Base-by-base conservation (phyloP, 2,329 filamentous ascomycete species). In the Fusarium sp. region DNA sequence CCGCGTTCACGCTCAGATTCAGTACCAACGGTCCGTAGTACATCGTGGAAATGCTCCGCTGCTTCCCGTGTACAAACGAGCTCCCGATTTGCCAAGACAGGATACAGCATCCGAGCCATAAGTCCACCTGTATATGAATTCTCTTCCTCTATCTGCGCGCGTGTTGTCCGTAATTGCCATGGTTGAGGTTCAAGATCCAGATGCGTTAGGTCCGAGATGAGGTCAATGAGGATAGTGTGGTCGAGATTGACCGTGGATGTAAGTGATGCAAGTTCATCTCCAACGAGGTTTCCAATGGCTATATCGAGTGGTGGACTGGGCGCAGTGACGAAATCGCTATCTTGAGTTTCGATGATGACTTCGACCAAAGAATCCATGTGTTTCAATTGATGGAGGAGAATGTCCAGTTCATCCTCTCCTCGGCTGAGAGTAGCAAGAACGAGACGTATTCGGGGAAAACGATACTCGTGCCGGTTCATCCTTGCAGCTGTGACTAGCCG, bases 201-300 rank as follows among this genome's bases (percentile, higher is more conserved):
- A 42, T 83, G 81, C 1, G 81, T 83, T 15, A 82, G 74, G 53
- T 83, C 81, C 2, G 81, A 82, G 34, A 81, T 77, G 29, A 83
- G 74, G 44, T 81, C 79, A 43, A 83, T 78, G 16, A 83, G 78
- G 43, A 82, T 77, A 8, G 81, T 82, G 58, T 82, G 81, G 45
- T 83, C 81, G 55, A 83, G 73, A 62, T 83, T 83, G 22, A 83
- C 60, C 7, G 78, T 81, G 1, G 68, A 20, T 7, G 81, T 81
- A 20, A 83, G 79, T 11, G 74, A 72, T 18, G 71, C 75, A 16
- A 79, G 68, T 45, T 79, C 76, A 56, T 80, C 66, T 5, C 76
- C 73, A 10, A 81, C 57, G 2, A 83, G 73, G 16, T 77, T 78
- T 8, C 60, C 46, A 11, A 82, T 66, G 22, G 79, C 79, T 18